Conservation (phyloP, 148 eudicot genomes). For the Diospyros kaki region DNA sequence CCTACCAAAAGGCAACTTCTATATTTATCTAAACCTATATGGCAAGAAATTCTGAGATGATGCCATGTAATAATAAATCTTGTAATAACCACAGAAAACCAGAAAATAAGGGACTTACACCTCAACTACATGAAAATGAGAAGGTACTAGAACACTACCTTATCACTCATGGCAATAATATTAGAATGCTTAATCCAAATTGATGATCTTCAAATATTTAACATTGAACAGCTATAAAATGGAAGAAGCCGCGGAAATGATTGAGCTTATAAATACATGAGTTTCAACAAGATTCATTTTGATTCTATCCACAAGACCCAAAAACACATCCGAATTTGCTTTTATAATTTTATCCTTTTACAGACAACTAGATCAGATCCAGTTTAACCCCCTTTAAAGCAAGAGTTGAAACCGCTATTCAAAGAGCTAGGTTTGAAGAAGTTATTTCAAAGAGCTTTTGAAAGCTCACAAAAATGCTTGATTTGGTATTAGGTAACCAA, state of each 20-base stretch:
- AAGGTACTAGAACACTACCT: neutral
- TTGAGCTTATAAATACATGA: neutral
- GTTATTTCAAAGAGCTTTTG: no score
- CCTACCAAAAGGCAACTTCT: neutral
- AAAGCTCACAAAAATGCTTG: no score
- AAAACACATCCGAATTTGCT: neutral
- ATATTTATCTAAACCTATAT: neutral
- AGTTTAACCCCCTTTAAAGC: no score
- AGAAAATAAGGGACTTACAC: neutral
- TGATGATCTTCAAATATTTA: no score
- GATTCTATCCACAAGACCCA: neutral
- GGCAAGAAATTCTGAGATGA: neutral
- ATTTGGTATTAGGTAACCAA: no score
- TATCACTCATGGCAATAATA: neutral
- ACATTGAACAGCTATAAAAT: no score
- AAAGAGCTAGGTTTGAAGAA: no score
- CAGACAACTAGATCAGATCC: no score
- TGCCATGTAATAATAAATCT: neutral
- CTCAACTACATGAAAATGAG: neutral
- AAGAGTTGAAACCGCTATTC: no score
- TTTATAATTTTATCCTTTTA: no score
- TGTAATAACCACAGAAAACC: neutral
- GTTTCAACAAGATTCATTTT: neutral
- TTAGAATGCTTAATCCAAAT: neutral
- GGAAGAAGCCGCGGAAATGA: neutral